Conservation (phyloP, 1,139 yeast species). For the Arxiozyma slooffiae region DNA sequence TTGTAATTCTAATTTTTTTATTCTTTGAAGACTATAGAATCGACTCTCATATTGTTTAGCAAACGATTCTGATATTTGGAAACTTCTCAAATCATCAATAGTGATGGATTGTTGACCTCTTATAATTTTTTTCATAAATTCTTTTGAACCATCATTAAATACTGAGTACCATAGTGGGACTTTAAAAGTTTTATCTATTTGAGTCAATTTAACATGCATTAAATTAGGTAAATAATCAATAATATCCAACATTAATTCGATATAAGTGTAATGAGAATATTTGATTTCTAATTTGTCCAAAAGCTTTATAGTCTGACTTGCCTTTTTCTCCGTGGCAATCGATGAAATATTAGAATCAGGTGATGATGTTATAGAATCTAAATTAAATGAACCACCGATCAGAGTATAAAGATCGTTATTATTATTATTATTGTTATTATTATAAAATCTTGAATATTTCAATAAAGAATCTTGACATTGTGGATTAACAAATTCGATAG, state of each 20-base stretch:
- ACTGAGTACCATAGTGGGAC: conserved; percentile 37
- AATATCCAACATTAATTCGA: conserved; percentile 33
- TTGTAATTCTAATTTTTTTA: conserved; percentile 21
- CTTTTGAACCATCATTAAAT: conserved; percentile 28
- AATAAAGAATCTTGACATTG: conserved; percentile 29
- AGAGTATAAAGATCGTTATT: conserved; percentile 11
- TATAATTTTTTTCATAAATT: conserved; percentile 26
- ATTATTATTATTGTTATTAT: too few relatives aligned
- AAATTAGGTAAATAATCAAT: conserved; percentile 33
- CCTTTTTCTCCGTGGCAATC: neutral
- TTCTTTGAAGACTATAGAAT: conserved; percentile 21
- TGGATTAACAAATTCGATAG: conserved; percentile 26
- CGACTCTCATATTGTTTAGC: conserved; percentile 22
- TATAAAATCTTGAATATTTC: conserved; percentile 25
- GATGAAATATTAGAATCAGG: neutral
- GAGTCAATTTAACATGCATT: conserved; percentile 31
- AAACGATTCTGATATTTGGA: conserved; percentile 23
- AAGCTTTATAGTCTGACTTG: neutral
- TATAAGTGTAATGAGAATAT: conserved; percentile 28
- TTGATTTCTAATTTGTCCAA: conserved; percentile 18
- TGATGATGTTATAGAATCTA: conserved; percentile 4
- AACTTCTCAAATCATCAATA: conserved; percentile 25
- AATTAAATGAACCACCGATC: conserved; percentile 24
- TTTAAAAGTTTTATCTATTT: conserved; percentile 44
- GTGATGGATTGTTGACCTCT: conserved; percentile 28